phyloP scores from a whole-genome alignment of 2,329 filamentous ascomycete genomes.

The Xylariaceae sp. region DNA sequence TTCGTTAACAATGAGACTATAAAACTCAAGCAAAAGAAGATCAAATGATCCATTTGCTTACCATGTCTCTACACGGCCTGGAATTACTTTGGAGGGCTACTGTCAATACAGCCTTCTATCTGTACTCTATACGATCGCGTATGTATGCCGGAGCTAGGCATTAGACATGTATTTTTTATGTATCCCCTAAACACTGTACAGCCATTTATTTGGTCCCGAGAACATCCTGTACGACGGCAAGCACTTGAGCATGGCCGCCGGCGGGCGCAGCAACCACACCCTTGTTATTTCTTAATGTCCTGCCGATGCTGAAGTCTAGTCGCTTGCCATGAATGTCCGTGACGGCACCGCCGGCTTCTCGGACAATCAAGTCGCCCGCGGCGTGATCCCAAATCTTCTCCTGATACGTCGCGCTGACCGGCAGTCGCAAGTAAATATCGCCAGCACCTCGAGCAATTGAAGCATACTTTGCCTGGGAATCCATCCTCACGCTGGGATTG shows the following conservation, averaged over 20 bases:
- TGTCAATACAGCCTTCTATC: conserved; percentile 21
- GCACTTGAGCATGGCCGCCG: conserved; percentile 69
- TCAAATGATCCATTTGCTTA: conserved; percentile 58
- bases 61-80: conserved; percentile 12
- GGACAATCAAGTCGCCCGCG: conserved; percentile 87
- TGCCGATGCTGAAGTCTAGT: conserved; percentile 80
- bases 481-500: conserved; percentile 86
- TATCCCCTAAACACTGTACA: conserved; percentile 18
- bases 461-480: conserved; percentile 96
- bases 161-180: conserved; percentile 28
- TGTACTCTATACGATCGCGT: conserved; percentile 26
- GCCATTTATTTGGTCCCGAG: conserved; percentile 46
- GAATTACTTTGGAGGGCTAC: conserved; percentile 6
- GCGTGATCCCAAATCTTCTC: conserved; percentile 99
- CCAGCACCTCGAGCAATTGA: conserved; percentile 91
- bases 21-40: conserved; percentile 97
- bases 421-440: conserved; percentile 89
- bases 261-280: conserved; percentile 86
- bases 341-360: conserved; percentile 88
- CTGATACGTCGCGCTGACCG: conserved; percentile 80
- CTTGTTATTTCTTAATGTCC: conserved; percentile 86
- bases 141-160: conserved; percentile 25
- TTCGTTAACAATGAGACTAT: conserved; percentile 98
- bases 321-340: conserved; percentile 82
- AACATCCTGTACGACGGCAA: conserved; percentile 78